Percentiles rank a stretch among this genome's conserved stretches.
These are phyloP conservation scores for Phlebopus sp. DNA, from an alignment of 1,284 basidiomycete species.

Conservation along the genomic window DNA sequence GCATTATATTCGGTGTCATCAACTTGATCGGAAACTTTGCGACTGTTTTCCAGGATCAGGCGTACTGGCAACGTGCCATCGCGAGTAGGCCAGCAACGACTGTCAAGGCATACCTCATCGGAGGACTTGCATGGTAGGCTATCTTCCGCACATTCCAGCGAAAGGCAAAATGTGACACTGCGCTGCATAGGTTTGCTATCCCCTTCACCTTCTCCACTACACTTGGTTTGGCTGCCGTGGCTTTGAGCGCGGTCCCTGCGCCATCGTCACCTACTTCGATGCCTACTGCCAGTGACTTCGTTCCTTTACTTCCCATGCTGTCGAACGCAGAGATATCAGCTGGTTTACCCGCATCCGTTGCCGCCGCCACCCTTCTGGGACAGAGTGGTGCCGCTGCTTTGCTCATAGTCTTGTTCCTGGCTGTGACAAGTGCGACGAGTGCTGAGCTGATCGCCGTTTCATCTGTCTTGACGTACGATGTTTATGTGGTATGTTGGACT, in stretches of 20 bases:
- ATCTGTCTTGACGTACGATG: conserved; percentile 78
- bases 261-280: conserved; percentile 22
- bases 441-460: conserved; percentile 91
- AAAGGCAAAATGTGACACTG: background rate
- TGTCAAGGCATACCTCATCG: conserved; percentile 85
- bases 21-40: conserved; percentile 84
- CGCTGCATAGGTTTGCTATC: conserved; percentile 65
- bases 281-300: conserved; percentile 40
- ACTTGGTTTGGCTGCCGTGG: conserved; percentile 80
- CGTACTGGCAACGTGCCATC: conserved; percentile 86
- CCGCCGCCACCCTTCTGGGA: conserved; percentile 77
- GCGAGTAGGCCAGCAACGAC: conserved; percentile 80
- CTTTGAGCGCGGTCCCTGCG: conserved; percentile 43
- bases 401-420: conserved; percentile 72
- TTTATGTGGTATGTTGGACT: conserved; percentile 54
- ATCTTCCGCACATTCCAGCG: background rate
- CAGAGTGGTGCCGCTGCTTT: conserved; percentile 71
- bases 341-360: conserved; percentile 80
- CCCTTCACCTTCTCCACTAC: conserved; percentile 81
- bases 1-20: conserved; percentile 86
- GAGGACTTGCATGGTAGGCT: conserved; percentile 79
- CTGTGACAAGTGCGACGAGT: conserved; percentile 83
- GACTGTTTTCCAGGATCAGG: conserved; percentile 76
- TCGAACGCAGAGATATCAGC: conserved; percentile 70
- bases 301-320: conserved; percentile 64